phyloP scores from a whole-genome alignment of 179 eudicot genomes.

The Beta corolliflora region DNA sequence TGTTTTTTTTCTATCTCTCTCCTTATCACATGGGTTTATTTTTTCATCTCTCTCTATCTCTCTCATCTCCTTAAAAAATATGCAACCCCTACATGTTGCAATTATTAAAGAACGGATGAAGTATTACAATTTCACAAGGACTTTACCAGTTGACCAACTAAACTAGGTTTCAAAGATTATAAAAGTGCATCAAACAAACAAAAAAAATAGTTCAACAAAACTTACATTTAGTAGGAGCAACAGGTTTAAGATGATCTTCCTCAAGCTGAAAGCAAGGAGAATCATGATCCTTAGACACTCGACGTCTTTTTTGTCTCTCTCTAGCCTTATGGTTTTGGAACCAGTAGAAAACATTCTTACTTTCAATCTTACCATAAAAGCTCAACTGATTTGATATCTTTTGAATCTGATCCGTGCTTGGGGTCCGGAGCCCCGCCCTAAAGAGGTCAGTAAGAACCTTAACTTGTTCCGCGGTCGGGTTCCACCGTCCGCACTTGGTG shows the following conservation, averaged over 20 bases:
- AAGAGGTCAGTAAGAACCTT: constrained; percentile 83
- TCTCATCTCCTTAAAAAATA: too few relatives aligned
- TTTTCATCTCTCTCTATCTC: too few relatives aligned
- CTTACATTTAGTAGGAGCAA: constrained; percentile 32
- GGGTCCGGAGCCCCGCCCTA: constrained; percentile 87
- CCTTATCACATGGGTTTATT: too few relatives aligned
- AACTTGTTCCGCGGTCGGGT: constrained; percentile 89
- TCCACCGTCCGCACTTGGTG: constrained; percentile 94
- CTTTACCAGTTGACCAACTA: too few relatives aligned
- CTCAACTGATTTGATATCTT: constrained; percentile 88
- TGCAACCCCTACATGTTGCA: too few relatives aligned
- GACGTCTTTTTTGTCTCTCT: constrained; percentile 93
- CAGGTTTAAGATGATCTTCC: constrained; percentile 18
- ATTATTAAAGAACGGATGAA: too few relatives aligned
- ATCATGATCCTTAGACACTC: constrained; percentile 49
- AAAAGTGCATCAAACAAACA: too few relatives aligned
- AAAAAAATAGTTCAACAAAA: neutral
- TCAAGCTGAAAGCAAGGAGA: constrained; percentile 34
- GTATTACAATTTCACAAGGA: too few relatives aligned
- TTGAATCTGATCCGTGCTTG: constrained; percentile 93
- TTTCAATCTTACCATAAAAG: constrained; percentile 92
- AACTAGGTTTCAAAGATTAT: too few relatives aligned
- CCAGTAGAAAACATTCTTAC: constrained; percentile 97
- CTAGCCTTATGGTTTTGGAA: constrained; percentile 96
- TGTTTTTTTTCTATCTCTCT: too few relatives aligned